Evolutionary conservation across 257 asterid genomes (phyloP).

Genomic region (Paulownia fortunei): DNA sequence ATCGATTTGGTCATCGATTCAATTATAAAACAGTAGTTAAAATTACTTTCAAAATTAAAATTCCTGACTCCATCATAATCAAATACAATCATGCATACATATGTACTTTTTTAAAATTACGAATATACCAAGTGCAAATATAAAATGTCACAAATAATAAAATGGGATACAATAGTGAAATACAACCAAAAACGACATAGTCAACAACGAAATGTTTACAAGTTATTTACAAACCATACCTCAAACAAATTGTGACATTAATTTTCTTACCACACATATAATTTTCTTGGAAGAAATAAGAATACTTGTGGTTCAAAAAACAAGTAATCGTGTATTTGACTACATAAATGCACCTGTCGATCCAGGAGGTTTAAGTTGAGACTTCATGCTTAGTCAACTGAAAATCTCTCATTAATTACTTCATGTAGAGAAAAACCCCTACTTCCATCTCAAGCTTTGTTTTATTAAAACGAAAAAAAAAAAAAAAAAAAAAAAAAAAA

Average conservation of each 20-base stretch:
- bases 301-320: constrained; percentile 21
- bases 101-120: too few species aligned
- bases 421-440: constrained; percentile 3
- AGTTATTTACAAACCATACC: too few species aligned
- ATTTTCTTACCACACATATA: neutral
- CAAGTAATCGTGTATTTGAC: constrained; percentile 35
- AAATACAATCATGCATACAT: too few species aligned
- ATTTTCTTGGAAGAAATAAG: neutral
- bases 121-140: too few species aligned
- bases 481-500: neutral
- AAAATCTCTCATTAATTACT: neutral
- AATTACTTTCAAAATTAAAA: too few species aligned
- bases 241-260: neutral
- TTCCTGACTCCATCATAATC: too few species aligned
- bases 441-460: constrained; percentile 20
- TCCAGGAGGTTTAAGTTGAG: constrained; percentile 25
- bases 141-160: too few species aligned
- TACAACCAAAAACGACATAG: too few species aligned
- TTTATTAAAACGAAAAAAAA: neutral
- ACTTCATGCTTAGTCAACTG: constrained; percentile 16
- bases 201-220: too few species aligned
- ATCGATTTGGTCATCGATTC: too few species aligned
- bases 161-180: too few species aligned
- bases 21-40: too few species aligned
- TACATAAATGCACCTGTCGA: constrained; percentile 26